Evolutionary conservation across 805 yeast genomes (phyloP).

Genomic region (Cyberlindnera xylosilytica): DNA sequence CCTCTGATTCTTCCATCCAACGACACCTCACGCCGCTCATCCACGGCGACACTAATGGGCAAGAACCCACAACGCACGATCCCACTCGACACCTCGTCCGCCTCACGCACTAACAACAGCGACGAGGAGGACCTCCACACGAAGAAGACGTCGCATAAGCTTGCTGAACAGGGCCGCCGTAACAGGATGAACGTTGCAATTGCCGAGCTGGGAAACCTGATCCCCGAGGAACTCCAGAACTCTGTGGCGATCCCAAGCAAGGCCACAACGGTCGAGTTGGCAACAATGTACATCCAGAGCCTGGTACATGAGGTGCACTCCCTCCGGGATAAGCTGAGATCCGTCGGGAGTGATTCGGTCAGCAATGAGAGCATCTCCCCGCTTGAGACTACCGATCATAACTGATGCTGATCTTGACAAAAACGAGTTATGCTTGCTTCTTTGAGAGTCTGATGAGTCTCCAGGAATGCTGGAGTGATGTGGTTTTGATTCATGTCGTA

Average conservation of each 20-base stretch:
- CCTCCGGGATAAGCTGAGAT: constrained; percentile 16
- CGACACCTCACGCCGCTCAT: constrained; percentile 19
- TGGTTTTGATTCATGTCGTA: too few relatives aligned
- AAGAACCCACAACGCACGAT: constrained; percentile 5
- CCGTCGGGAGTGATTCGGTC: constrained; percentile 14
- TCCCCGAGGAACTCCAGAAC: constrained; percentile 58
- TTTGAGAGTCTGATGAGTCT: not conserved
- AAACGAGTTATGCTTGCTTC: not conserved
- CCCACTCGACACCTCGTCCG: constrained; percentile 11
- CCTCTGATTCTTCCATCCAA: constrained; percentile 24
- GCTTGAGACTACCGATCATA: constrained; percentile 31
- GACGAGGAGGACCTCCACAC: constrained; percentile 16
- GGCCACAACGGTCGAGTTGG: constrained; percentile 93
- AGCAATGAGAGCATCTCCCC: constrained; percentile 31
- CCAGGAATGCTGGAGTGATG: too few relatives aligned
- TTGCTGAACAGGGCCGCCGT: constrained; percentile 95
- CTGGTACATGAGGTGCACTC: constrained; percentile 37
- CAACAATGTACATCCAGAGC: constrained; percentile 61
- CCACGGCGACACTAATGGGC: constrained; percentile 9
- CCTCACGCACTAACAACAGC: constrained; percentile 10
- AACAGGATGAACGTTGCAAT: constrained; percentile 89
- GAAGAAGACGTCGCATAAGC: constrained; percentile 57
- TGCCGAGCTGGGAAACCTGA: constrained; percentile 62
- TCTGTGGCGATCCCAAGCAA: constrained; percentile 71
- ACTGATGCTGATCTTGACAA: not conserved